phyloP scores from a whole-genome alignment of 139 green algal species.

The Micractinium conductrix region DNA sequence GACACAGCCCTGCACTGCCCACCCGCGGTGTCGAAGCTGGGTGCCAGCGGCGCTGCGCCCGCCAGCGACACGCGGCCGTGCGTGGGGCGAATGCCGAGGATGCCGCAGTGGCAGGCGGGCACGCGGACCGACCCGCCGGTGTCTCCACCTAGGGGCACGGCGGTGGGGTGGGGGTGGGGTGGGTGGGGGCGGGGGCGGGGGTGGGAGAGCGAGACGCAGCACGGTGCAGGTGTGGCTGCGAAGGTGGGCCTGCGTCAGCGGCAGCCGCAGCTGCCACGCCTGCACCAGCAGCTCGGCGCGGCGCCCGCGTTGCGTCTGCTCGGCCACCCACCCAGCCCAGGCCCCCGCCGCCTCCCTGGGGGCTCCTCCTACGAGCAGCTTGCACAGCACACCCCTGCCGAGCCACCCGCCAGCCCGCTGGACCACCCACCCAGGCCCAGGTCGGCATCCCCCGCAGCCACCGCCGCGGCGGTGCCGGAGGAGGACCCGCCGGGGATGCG shows the following conservation, averaged over 20 bases:
- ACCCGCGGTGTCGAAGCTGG: constrained; percentile 77
- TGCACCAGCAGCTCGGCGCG: no score
- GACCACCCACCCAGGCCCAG: constrained; percentile 69
- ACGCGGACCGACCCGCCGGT: constrained; percentile 91
- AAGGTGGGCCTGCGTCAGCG: no score
- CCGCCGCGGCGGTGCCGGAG: constrained; percentile 87
- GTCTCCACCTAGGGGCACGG: constrained; percentile 72
- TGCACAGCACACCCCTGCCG: background rate
- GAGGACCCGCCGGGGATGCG: constrained; percentile 91
- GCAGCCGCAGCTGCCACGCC: no score
- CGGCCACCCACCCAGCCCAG: no score
- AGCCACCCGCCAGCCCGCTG: background rate
- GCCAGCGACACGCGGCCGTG: constrained; percentile 76
- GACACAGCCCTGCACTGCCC: background rate
- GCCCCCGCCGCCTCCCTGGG: no score
- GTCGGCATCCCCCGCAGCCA: constrained; percentile 77
- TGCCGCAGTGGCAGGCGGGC: constrained; percentile 87
- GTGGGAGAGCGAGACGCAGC: no score
- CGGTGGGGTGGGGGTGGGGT: background rate
- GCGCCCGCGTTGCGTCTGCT: no score
- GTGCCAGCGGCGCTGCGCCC: constrained; percentile 74
- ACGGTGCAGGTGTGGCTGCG: no score
- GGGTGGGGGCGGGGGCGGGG: no score
- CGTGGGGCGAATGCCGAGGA: constrained; percentile 88
- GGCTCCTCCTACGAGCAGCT: no score